Percentiles rank a stretch among this genome's conserved stretches.
These are phyloP conservation scores for Sugiyamaella xylanicola DNA, from an alignment of 1,139 yeast species.

Conservation along the genomic window DNA sequence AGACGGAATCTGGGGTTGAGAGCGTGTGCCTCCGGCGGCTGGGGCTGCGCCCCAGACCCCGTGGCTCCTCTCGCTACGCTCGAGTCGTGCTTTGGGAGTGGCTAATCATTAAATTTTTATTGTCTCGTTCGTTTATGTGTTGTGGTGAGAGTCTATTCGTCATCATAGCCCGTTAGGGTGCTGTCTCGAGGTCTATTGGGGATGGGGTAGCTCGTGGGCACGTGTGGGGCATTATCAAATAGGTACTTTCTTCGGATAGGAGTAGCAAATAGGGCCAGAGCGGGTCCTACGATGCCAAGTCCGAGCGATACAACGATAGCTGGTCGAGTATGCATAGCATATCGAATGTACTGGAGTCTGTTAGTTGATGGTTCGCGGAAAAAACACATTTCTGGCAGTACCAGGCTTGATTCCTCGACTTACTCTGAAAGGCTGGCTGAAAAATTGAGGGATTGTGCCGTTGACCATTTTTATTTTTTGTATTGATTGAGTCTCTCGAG, in stretches of 20 bases:
- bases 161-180: slow-evolving; percentile 42
- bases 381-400: not conserved
- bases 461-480: slow-evolving; percentile 13
- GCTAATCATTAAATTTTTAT: slow-evolving; percentile 9
- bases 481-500: not conserved
- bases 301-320: slow-evolving; percentile 71
- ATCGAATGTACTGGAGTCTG: slow-evolving; percentile 67
- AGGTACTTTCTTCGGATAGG: slow-evolving; percentile 72
- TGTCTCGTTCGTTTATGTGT: slow-evolving; percentile 7
- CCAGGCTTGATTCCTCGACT: slow-evolving; percentile 11
- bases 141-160: slow-evolving; percentile 28
- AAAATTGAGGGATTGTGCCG: slow-evolving; percentile 25
- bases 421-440: slow-evolving; percentile 34
- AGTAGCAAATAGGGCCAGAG: slow-evolving; percentile 58
- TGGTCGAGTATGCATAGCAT: slow-evolving; percentile 78
- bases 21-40: slow-evolving; percentile 3
- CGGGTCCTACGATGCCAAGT: slow-evolving; percentile 70
- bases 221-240: slow-evolving; percentile 66
- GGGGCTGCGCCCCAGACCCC: slow-evolving; percentile 8
- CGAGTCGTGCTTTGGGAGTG: not conserved
- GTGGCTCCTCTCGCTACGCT: not conserved
- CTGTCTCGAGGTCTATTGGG: slow-evolving; percentile 41
- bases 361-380: not conserved
- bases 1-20: too few relatives aligned
- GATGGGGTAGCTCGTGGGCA: slow-evolving; percentile 69